A percentile compares a stretch with the other conserved stretches of the same genome.
Conservation (phyloP, 768 basidiomycete species). For the Mycena epipterygia region DNA sequence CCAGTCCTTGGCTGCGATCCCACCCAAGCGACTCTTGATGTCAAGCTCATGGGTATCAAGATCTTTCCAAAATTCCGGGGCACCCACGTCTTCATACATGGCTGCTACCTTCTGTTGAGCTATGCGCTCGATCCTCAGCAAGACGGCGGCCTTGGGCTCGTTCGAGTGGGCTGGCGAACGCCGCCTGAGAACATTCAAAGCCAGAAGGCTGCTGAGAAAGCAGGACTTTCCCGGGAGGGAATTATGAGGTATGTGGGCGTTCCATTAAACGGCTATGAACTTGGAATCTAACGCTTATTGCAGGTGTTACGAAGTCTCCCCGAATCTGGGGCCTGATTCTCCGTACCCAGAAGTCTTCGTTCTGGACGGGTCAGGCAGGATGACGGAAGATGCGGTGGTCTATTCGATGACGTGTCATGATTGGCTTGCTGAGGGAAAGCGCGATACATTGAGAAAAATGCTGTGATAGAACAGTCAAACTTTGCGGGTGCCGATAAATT, state of each 20-base stretch:
- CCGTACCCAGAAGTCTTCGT: conserved; percentile 30
- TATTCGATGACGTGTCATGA: conserved; percentile 41
- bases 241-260: conserved; percentile 31
- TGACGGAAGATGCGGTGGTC: conserved; percentile 39
- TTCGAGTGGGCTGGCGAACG: conserved; percentile 38
- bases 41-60: conserved; percentile 37
- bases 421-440: conserved; percentile 35
- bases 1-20: conserved; percentile 40
- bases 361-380: conserved; percentile 34
- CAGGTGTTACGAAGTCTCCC: conserved; percentile 41
- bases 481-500: not conserved
- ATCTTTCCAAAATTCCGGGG: conserved; percentile 37
- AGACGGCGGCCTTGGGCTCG: conserved; percentile 35
- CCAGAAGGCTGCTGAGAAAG: conserved; percentile 38
- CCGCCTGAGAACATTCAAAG: conserved; percentile 36
- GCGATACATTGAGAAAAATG: conserved; percentile 18
- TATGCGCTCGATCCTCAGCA: conserved; percentile 34
- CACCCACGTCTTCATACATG: conserved; percentile 36
- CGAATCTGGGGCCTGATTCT: conserved; percentile 21
- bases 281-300: not conserved
- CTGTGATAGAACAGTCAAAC: not conserved
- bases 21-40: conserved; percentile 37
- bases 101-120: conserved; percentile 34
- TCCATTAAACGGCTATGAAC: not conserved
- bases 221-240: conserved; percentile 34